phyloP scores from a whole-genome alignment of 1,139 yeast species.

The Hansenula lynferdii region DNA sequence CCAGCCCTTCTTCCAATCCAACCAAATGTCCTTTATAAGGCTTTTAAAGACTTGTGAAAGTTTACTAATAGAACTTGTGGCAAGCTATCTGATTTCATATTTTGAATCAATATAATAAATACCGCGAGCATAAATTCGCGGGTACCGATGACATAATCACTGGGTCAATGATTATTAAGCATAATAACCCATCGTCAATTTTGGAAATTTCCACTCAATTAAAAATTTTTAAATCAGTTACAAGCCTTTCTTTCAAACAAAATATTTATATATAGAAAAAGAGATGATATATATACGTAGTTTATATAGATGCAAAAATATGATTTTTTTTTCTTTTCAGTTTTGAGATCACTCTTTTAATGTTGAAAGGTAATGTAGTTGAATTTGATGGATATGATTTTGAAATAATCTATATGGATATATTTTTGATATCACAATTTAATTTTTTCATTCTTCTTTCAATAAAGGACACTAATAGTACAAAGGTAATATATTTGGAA shows the following conservation, averaged over 20 bases:
- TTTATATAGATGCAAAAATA: conserved; percentile 3
- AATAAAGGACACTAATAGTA: background rate
- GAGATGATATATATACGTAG: conserved; percentile 1
- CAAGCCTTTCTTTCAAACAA: conserved; percentile 1
- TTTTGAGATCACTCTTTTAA: background rate
- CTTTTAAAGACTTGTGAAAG: background rate
- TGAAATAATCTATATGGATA: conserved; percentile 38
- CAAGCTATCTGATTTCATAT: too few relatives aligned
- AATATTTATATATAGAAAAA: background rate
- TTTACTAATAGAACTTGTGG: background rate
- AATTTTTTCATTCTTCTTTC: background rate
- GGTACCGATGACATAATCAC: too few relatives aligned
- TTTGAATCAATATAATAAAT: too few relatives aligned
- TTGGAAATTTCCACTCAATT: too few relatives aligned
- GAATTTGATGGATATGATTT: conserved; percentile 4
- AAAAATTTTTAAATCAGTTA: too few relatives aligned
- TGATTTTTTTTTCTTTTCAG: background rate
- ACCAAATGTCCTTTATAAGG: too few relatives aligned
- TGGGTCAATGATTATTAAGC: too few relatives aligned
- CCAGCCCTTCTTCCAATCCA: too few relatives aligned
- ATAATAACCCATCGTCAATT: too few relatives aligned
- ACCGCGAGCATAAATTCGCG: background rate
- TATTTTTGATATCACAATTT: background rate
- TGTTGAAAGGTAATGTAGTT: background rate
- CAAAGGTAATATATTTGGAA: background rate